These are phyloP conservation scores for Phaffomyces antillensis DNA, from an alignment of 805 yeast genomes.

Conservation along the genomic window DNA sequence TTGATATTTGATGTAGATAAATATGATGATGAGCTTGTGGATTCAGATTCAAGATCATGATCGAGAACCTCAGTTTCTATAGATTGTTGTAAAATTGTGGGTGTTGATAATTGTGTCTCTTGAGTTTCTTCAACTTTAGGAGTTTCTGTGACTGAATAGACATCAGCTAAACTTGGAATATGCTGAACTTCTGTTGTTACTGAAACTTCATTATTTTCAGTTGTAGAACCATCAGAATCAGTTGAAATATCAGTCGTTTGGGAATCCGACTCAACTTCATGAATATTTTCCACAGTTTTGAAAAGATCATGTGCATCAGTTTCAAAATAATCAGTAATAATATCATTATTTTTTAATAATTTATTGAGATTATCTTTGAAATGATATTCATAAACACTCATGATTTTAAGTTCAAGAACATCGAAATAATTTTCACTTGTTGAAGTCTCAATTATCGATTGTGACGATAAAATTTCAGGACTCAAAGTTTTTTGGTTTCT, in stretches of 20 bases:
- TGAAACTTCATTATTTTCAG: neutral
- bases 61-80: too few relatives aligned
- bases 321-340: conserved; percentile 1
- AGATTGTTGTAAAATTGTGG: neutral
- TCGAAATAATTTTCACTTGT: conserved; percentile 1
- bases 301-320: neutral
- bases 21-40: too few relatives aligned
- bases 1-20: neutral
- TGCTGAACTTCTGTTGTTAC: neutral
- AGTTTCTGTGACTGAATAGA: too few relatives aligned
- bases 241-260: neutral
- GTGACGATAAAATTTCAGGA: conserved; percentile 1
- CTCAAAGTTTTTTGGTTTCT: conserved; percentile 11
- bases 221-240: too few relatives aligned
- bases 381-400: conserved; percentile 2
- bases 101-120: neutral
- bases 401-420: conserved; percentile 3
- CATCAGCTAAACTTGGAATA: too few relatives aligned
- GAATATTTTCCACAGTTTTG: neutral
- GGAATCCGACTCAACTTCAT: neutral
- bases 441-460: neutral
- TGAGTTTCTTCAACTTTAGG: too few relatives aligned
- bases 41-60: too few relatives aligned
- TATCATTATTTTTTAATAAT: neutral
- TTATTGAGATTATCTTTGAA: neutral